phyloP scores from a whole-genome alignment of 768 basidiomycete species.

The Termitomyces sp. region DNA sequence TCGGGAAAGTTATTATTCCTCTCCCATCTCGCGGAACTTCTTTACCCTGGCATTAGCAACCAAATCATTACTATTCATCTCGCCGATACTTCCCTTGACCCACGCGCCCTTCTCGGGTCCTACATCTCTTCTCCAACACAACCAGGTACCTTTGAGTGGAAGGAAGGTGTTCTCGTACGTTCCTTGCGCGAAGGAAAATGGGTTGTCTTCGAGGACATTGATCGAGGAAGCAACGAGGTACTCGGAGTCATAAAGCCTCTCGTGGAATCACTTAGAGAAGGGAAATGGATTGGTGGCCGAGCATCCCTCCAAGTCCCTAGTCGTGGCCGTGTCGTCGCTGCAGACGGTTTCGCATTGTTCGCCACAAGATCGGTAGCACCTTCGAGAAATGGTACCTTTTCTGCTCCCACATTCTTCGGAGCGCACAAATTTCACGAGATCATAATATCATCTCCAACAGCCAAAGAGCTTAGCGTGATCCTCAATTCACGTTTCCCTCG shows the following conservation, averaged over 20 bases:
- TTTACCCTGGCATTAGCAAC: slow-evolving; percentile 55
- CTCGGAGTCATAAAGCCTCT: slow-evolving; percentile 83
- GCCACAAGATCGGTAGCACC: slow-evolving; percentile 72
- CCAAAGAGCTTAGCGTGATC: slow-evolving; percentile 66
- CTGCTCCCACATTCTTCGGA: slow-evolving; percentile 71
- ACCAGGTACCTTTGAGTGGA: slow-evolving; percentile 93
- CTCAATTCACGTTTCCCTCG: slow-evolving; percentile 60
- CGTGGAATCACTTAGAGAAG: slow-evolving; percentile 61
- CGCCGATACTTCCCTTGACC: slow-evolving; percentile 92
- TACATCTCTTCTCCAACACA: slow-evolving; percentile 82
- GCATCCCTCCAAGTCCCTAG: slow-evolving; percentile 70
- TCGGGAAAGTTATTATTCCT: slow-evolving; percentile 84
- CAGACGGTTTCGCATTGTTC: slow-evolving; percentile 79
- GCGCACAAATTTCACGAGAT: slow-evolving; percentile 81
- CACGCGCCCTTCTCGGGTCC: slow-evolving; percentile 87
- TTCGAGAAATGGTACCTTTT: slow-evolving; percentile 40
- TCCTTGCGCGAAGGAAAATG: slow-evolving; percentile 88
- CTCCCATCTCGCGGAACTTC: slow-evolving; percentile 60
- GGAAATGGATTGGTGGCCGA: slow-evolving; percentile 70
- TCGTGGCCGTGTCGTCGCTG: slow-evolving; percentile 67
- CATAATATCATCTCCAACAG: slow-evolving; percentile 50
- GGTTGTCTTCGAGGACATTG: slow-evolving; percentile 91
- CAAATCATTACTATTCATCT: slow-evolving; percentile 85
- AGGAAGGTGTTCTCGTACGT: slow-evolving; percentile 87
- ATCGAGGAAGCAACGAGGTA: slow-evolving; percentile 85